Conservation (phyloP, 352 stramenopile species). For the Pythium rhizo-oryzae region DNA sequence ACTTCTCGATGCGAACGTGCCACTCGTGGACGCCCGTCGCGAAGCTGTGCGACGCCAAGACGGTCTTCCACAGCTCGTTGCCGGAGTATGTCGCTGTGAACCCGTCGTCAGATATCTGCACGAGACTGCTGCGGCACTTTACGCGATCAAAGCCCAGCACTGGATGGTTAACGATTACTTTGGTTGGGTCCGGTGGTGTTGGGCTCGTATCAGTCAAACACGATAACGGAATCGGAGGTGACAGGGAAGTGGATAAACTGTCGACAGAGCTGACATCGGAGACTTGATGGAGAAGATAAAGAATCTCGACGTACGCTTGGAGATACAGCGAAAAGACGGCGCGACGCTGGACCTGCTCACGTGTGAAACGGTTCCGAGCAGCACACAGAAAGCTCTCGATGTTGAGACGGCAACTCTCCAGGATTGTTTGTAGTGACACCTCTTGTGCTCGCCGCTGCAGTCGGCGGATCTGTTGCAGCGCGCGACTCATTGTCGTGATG, state of each 20-base stretch:
- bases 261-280: not conserved
- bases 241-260: not conserved
- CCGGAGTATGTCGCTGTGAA: conserved; percentile 66
- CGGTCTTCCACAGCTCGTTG: conserved; percentile 91
- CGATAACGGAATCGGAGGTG: conserved; percentile 20
- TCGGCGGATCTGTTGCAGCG: conserved; percentile 33
- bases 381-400: conserved; percentile 48
- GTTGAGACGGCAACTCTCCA: conserved; percentile 25
- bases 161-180: conserved; percentile 1
- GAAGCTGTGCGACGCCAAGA: conserved; percentile 74
- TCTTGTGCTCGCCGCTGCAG: not conserved
- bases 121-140: conserved; percentile 60
- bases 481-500: conserved; percentile 49
- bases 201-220: conserved; percentile 5
- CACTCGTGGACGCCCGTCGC: conserved; percentile 79
- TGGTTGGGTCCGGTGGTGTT: not conserved
- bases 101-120: conserved; percentile 69
- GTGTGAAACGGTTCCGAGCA: conserved; percentile 48
- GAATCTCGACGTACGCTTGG: conserved; percentile 64
- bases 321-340: conserved; percentile 73
- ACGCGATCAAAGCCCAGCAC: conserved; percentile 57
- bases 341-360: conserved; percentile 64
- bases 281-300: conserved; percentile 24
- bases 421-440: not conserved
- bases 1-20: conserved; percentile 93